Evolutionary conservation across 2,329 filamentous ascomycete genomes (phyloP).

Genomic region (Monilinia fructicola): DNA sequence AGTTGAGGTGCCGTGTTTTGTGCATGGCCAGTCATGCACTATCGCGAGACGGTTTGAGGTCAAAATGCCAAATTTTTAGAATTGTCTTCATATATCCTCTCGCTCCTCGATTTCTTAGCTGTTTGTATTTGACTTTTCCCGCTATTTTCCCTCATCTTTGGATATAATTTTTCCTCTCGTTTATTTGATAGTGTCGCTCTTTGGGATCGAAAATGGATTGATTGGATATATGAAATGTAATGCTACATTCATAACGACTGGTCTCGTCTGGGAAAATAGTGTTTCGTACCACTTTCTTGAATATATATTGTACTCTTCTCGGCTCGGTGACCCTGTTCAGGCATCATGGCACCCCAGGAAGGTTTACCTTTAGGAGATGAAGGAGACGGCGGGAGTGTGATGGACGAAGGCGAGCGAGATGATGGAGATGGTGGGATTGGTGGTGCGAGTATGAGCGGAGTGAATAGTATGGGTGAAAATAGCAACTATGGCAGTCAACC

Average conservation of each 20-base stretch:
- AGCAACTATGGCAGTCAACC: neutral
- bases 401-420: neutral
- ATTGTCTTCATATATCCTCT: neutral
- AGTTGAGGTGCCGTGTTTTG: neutral
- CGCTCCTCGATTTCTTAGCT: neutral
- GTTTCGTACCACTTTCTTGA: too few relatives aligned
- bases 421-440: neutral
- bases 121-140: neutral
- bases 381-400: neutral
- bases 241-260: neutral
- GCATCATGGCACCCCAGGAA: neutral
- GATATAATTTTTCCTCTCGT: neutral
- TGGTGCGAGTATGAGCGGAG: neutral
- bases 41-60: conserved; percentile 10
- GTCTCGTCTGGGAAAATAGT: neutral
- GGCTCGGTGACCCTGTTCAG: neutral
- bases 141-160: neutral
- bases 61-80: neutral
- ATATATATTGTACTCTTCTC: neutral
- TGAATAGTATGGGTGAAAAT: neutral
- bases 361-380: neutral
- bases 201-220: neutral
- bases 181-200: neutral
- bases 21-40: conserved; percentile 1
- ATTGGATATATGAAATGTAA: neutral